Conservation (phyloP, 495 filamentous ascomycete genomes). For the Viridothelium virens region DNA sequence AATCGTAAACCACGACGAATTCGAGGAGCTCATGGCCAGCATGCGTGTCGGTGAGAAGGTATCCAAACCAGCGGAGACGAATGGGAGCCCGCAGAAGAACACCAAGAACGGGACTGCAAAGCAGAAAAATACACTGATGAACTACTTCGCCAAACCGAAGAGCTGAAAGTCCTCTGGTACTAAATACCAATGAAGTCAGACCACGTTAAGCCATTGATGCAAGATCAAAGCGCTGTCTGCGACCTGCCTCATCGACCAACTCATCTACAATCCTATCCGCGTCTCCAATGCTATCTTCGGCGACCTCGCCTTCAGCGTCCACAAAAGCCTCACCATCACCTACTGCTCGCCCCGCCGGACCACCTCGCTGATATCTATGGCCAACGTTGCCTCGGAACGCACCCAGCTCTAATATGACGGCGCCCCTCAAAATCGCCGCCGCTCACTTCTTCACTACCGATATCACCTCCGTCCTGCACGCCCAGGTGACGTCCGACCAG, state of each 20-base stretch:
- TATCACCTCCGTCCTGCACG: background rate
- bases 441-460: background rate
- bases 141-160: slow-evolving; percentile 37
- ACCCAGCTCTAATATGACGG: background rate
- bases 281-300: background rate
- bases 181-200: background rate
- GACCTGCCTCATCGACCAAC: background rate
- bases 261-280: background rate
- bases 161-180: background rate
- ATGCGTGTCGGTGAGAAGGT: slow-evolving; percentile 47
- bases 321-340: background rate
- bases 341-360: background rate
- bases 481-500: background rate
- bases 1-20: slow-evolving; percentile 44
- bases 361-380: background rate
- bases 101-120: slow-evolving; percentile 24
- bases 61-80: slow-evolving; percentile 25
- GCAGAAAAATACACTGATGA: slow-evolving; percentile 44
- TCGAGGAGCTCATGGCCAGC: slow-evolving; percentile 49
- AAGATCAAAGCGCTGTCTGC: background rate
- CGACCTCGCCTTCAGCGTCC: background rate
- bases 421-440: background rate
- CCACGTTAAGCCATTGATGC: background rate
- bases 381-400: background rate
- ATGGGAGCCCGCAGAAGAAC: slow-evolving; percentile 30